These are phyloP conservation scores for Adansonia gregorii DNA, from an alignment of 441 rosid genomes.

Conservation along the genomic window DNA sequence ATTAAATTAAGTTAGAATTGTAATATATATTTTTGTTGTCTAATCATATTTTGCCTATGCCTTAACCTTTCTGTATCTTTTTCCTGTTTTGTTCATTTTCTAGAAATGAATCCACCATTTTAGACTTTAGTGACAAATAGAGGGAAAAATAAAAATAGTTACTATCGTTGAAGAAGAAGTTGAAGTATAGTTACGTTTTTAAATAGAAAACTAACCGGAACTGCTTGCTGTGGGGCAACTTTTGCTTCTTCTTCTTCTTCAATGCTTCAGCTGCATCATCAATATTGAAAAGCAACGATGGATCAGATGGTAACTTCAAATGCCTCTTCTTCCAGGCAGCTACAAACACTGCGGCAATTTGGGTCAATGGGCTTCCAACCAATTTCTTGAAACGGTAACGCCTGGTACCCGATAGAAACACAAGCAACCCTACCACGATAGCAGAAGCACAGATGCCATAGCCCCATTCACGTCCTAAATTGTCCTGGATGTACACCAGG, in stretches of 20 bases:
- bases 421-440: conserved; percentile 52
- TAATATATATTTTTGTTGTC: neutral
- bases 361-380: conserved; percentile 88
- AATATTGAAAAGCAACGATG: conserved; percentile 51
- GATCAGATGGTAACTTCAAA: conserved; percentile 59
- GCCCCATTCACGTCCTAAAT: conserved; percentile 81
- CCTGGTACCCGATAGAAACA: conserved; percentile 73
- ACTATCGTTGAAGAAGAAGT: neutral
- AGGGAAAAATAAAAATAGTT: neutral
- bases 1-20: no score
- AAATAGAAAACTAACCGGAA: conserved; percentile 52
- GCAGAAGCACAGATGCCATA: conserved; percentile 81
- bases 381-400: conserved; percentile 79
- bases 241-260: conserved; percentile 57
- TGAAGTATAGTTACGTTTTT: neutral
- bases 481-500: conserved; percentile 86
- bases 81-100: neutral
- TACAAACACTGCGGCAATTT: conserved; percentile 65
- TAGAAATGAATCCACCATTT: neutral
- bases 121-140: neutral
- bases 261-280: conserved; percentile 55
- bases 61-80: neutral
- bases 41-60: neutral
- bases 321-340: conserved; percentile 69
- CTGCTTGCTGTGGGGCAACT: conserved; percentile 67